These are phyloP conservation scores for Alternaria longipes DNA, from an alignment of 2,329 filamentous ascomycete species.

Conservation along the genomic window DNA sequence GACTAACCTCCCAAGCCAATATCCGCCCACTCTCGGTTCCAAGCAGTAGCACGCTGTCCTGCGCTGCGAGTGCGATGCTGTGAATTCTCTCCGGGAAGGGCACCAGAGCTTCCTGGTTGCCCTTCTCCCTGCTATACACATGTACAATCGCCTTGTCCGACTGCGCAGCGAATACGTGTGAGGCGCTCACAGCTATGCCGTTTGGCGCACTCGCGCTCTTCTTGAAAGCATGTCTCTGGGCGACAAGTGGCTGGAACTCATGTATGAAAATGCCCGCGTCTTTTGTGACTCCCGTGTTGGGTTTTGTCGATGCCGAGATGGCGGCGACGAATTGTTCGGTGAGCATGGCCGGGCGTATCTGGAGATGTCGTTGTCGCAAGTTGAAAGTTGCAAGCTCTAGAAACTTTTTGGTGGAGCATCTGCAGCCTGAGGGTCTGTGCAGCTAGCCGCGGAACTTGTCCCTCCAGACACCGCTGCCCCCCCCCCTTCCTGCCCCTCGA, in stretches of 20 bases:
- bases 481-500: neutral
- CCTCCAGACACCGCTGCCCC: neutral
- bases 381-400: slow-evolving; percentile 16
- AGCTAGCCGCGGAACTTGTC: slow-evolving; percentile 9
- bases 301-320: slow-evolving; percentile 54
- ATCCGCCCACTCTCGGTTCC: slow-evolving; percentile 87
- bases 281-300: slow-evolving; percentile 64
- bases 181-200: slow-evolving; percentile 79
- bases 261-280: slow-evolving; percentile 90
- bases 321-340: slow-evolving; percentile 61
- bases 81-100: slow-evolving; percentile 88
- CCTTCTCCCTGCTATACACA: slow-evolving; percentile 84
- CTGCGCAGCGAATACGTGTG: slow-evolving; percentile 91
- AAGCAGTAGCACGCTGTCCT: slow-evolving; percentile 73
- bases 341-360: slow-evolving; percentile 53
- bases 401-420: slow-evolving; percentile 24
- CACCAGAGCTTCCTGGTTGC: slow-evolving; percentile 87
- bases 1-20: slow-evolving; percentile 88
- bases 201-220: slow-evolving; percentile 85
- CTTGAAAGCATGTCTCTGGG: slow-evolving; percentile 84
- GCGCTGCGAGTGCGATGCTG: slow-evolving; percentile 75
- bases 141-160: slow-evolving; percentile 91
- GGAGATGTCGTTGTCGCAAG: slow-evolving; percentile 9
- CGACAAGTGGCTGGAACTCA: slow-evolving; percentile 78
- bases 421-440: slow-evolving; percentile 6